Evolutionary conservation across 2,329 filamentous ascomycete genomes (phyloP).

Genomic region (Claviceps citrina): DNA sequence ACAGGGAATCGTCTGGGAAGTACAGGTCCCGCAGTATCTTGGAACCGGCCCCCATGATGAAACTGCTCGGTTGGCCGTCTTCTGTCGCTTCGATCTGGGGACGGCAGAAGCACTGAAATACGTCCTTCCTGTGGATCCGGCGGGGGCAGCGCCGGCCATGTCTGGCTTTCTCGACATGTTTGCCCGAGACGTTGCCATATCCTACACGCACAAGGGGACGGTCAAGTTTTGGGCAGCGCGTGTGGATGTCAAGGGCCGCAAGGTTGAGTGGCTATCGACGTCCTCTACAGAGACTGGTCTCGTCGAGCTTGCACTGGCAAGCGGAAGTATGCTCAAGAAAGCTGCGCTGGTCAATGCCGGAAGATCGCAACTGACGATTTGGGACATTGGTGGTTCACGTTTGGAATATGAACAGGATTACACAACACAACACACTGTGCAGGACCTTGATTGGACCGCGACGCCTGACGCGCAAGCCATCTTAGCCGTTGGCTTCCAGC

Average conservation of each 20-base stretch:
- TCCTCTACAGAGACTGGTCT: constrained; percentile 70
- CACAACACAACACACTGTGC: constrained; percentile 55
- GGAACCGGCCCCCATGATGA: constrained; percentile 12
- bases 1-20: constrained; percentile 68
- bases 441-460: constrained; percentile 86
- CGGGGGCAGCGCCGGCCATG: constrained; percentile 53
- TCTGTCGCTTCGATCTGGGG: constrained; percentile 55
- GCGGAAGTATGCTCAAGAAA: constrained; percentile 75
- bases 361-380: constrained; percentile 68
- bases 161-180: constrained; percentile 77
- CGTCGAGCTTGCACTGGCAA: constrained; percentile 56
- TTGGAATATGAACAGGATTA: constrained; percentile 71
- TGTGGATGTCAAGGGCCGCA: constrained; percentile 42
- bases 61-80: constrained; percentile 37
- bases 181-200: constrained; percentile 71
- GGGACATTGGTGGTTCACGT: constrained; percentile 70
- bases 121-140: constrained; percentile 72
- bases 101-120: constrained; percentile 43
- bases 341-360: constrained; percentile 64
- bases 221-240: constrained; percentile 77
- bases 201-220: constrained; percentile 59
- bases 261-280: constrained; percentile 68
- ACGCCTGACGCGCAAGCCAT: constrained; percentile 82
- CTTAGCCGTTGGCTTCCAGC: constrained; percentile 82
- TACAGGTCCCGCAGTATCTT: constrained; percentile 41